phyloP scores from a whole-genome alignment of 805 yeast genomes.

The Cyberlindnera euphorbiae region DNA sequence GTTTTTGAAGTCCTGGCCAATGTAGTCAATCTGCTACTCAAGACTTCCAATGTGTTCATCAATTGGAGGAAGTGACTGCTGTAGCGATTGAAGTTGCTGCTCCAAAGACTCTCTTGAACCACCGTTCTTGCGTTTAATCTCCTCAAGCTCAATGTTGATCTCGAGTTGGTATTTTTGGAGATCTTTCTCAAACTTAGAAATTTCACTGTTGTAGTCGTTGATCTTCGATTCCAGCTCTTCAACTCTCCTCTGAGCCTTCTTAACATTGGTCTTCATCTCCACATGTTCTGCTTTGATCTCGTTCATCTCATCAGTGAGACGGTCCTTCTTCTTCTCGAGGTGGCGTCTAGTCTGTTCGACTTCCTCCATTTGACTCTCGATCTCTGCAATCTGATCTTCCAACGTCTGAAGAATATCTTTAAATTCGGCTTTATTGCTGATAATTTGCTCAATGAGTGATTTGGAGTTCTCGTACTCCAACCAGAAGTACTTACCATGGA shows the following conservation, averaged over 20 bases:
- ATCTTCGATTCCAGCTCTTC: slow-evolving; percentile 20
- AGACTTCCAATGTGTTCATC: neutral
- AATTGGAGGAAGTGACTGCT: neutral
- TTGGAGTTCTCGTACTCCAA: slow-evolving; percentile 30
- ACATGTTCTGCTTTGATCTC: slow-evolving; percentile 16
- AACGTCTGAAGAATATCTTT: slow-evolving; percentile 7
- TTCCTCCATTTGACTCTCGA: slow-evolving; percentile 4
- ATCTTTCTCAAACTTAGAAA: slow-evolving; percentile 16
- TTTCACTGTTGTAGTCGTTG: slow-evolving; percentile 15
- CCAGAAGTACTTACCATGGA: slow-evolving; percentile 49
- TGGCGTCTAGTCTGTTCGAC: slow-evolving; percentile 2
- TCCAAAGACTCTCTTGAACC: slow-evolving; percentile 21
- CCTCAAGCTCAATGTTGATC: slow-evolving; percentile 23
- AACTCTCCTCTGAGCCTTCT: slow-evolving; percentile 6
- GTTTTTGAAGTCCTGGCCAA: slow-evolving; percentile 4
- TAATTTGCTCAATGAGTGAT: slow-evolving; percentile 11
- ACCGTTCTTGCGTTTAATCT: slow-evolving; percentile 26
- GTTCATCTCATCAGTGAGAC: slow-evolving; percentile 16
- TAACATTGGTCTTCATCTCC: slow-evolving; percentile 9
- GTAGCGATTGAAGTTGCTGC: slow-evolving; percentile 8
- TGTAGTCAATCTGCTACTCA: slow-evolving; percentile 1
- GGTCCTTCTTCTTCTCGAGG: slow-evolving; percentile 5
- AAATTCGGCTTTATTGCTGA: slow-evolving; percentile 12
- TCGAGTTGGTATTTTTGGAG: slow-evolving; percentile 15
- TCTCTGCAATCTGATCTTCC: slow-evolving; percentile 3